Percentiles rank a stretch among this genome's conserved stretches.
These are phyloP conservation scores for Podospora sp. DNA, from an alignment of 495 filamentous ascomycete genomes.

Conservation along the genomic window DNA sequence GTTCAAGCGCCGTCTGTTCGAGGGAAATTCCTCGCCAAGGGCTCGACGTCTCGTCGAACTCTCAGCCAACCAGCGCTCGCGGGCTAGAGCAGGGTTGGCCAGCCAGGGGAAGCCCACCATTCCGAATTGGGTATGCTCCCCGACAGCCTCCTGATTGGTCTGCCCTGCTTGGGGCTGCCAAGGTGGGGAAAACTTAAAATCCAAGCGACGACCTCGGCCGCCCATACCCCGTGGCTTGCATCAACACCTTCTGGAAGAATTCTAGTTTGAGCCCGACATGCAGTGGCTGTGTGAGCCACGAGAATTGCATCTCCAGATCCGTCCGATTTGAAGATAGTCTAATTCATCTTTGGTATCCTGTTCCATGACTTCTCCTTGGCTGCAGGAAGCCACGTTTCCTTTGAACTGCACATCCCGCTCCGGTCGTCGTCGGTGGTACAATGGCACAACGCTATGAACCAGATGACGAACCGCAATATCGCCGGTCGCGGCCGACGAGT, in stretches of 20 bases:
- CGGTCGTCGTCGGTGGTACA: not conserved
- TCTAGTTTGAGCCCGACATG: conserved; percentile 10
- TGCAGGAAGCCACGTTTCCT: conserved; percentile 13
- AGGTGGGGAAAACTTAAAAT: conserved; percentile 10
- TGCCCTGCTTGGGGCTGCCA: not conserved
- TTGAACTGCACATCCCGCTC: not conserved
- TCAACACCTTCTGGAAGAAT: conserved; percentile 25
- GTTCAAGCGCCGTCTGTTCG: not conserved
- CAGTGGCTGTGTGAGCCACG: conserved; percentile 11
- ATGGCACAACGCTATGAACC: not conserved
- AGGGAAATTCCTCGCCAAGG: conserved; percentile 12
- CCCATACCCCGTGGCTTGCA: conserved; percentile 18
- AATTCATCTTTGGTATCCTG: not conserved
- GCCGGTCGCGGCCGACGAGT: not conserved
- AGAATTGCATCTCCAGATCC: conserved; percentile 13
- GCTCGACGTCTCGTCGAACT: not conserved
- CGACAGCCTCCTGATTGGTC: conserved; percentile 23
- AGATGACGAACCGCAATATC: conserved; percentile 9
- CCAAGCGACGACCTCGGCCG: conserved; percentile 6
- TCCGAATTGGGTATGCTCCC: conserved; percentile 40
- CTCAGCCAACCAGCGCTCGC: conserved; percentile 1
- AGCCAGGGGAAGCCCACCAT: conserved; percentile 19
- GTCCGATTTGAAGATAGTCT: not conserved
- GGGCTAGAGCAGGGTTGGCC: conserved; percentile 6
- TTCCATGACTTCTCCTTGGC: conserved; percentile 4